A percentile compares a stretch with the other conserved stretches of the same genome.
Evolutionary conservation across 352 stramenopile species (phyloP).

Genomic region (Globisporangium orthogonon): DNA sequence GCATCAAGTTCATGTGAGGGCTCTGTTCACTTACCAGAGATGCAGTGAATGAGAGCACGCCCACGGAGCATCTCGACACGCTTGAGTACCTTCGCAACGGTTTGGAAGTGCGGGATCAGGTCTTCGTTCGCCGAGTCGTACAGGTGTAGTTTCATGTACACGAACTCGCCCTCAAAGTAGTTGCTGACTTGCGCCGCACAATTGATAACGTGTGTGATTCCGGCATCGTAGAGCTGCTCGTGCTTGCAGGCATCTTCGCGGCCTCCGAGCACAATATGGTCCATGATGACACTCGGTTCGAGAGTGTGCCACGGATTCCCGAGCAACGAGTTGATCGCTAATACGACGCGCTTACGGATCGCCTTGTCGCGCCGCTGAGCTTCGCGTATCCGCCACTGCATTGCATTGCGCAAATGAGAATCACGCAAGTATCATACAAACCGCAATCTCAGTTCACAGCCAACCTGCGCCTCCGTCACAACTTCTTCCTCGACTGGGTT

Average conservation of each 20-base stretch:
- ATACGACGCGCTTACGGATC: constrained; percentile 14
- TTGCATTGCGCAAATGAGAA: background rate
- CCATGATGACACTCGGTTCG: constrained; percentile 30
- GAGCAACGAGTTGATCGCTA: constrained; percentile 19
- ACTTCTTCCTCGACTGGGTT: constrained; percentile 56
- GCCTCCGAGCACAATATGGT: constrained; percentile 43
- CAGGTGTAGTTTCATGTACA: constrained; percentile 55
- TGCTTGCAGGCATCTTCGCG: constrained; percentile 34
- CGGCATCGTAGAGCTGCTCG: constrained; percentile 28
- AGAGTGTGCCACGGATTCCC: constrained; percentile 13
- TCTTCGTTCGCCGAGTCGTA: constrained; percentile 46
- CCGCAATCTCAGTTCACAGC: background rate
- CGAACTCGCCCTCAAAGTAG: constrained; percentile 58
- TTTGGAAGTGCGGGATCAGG: constrained; percentile 46
- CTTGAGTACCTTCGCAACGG: constrained; percentile 45
- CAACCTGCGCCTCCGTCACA: constrained; percentile 32
- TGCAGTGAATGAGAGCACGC: constrained; percentile 52
- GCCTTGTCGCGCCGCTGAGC: constrained; percentile 24
- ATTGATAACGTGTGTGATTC: constrained; percentile 65
- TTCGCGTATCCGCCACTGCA: constrained; percentile 35
- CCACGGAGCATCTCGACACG: constrained; percentile 39
- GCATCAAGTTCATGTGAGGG: no score
- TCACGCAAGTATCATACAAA: background rate
- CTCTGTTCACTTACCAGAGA: constrained; percentile 20
- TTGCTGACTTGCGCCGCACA: constrained; percentile 41